Base-by-base conservation (phyloP, 495 filamentous ascomycete species). In the Xylaria intraflava region DNA sequence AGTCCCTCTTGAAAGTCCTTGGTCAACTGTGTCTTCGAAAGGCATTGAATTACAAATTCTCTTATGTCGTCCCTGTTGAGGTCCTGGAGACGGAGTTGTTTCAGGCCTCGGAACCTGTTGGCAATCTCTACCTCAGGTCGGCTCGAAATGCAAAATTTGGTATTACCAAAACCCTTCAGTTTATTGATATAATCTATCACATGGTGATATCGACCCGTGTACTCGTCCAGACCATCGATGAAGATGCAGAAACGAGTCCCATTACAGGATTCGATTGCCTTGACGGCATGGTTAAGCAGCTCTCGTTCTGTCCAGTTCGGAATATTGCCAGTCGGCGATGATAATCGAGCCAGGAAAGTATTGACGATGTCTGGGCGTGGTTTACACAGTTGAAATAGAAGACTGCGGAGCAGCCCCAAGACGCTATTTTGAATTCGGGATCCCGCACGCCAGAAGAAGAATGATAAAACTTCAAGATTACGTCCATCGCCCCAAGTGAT, bases 391-490 rank as follows among this genome's bases (percentile, higher is more conserved):
- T 47, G 45, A n/a, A 33, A 47, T 4, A 47, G 19, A 22, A 47
- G 45, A 11, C 45, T 47, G 45, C 45, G 45, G 2, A 47, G 17
- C 19, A 47, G 45, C 7, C 45, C 45, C 29, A 22, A 9, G 23
- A 47, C 19, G 69, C 56, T 16, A 47, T 64, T 70, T 49, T 77
- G 70, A 3, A 74, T 12, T 7, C 19, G 16, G 0, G 54, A 61
- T 3, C 69, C 71, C 8, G 67, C 38, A 42, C 55, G 61, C 69
- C 72, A 78, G 49, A 75, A 76, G 55, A 69, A 78, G 50, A 69
- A 70, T 10, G 52, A 50, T 1, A 68, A 57, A 27, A 60, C 35
- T 9, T 65, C 29, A n/a, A 70, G 46, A 14, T 53, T 49, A 6
- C 46, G 26, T 1, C 19, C 30, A 7, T 29, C 49, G 16, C 64